Base-by-base conservation (phyloP, 805 yeast genomes). In the Zygotorulaspora florentina region DNA sequence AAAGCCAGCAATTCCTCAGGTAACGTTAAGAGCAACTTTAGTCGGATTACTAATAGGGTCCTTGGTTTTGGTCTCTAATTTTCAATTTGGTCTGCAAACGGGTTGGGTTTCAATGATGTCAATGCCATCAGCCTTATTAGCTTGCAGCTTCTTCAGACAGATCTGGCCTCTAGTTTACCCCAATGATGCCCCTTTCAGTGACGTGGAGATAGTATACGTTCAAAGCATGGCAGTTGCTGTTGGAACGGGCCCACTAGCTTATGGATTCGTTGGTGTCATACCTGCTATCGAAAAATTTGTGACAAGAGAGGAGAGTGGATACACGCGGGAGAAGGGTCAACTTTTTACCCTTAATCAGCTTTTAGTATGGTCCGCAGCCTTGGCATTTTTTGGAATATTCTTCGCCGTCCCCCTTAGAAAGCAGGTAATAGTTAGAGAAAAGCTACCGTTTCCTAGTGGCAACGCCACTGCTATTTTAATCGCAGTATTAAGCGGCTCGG, bases 101-200 rank as follows among this genome's bases (percentile, higher is more conserved):
- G 99, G 99, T 1, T 91, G 99, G 99, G 96, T 93, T 5, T 88
- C 96, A 9, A 91, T 91, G 99, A 93, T 91, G 99, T 86, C 96
- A 17, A 71, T 91, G 44, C 98, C 99, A 0, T 84, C 96, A 3
- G 96, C 98, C 0, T 66, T 91, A 42, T 67, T 91, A 20, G 96
- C 95, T 0, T 90, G 81, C 63, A 85, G 96, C 0, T 70, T 85
- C 15, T 91, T 90, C 71, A 87, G 82, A 55, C 68, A 79, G 3
- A 56, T 83, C 2, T 59, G 66, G 62, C 69, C 69, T 1, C 3
- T 49, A 2, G 8, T 63, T 3, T 54, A 42, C 17, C 63, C 62
- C 3, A 44, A 74, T 10, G 52, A 55, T 6, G 65, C 65, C 30
- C 81, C 81, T 0, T 79, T 80, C 57, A 79, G 93, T 0, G 96